Conservation (phyloP, 192 early-diverging fungal genomes). For the Haplosporangium gracile region DNA sequence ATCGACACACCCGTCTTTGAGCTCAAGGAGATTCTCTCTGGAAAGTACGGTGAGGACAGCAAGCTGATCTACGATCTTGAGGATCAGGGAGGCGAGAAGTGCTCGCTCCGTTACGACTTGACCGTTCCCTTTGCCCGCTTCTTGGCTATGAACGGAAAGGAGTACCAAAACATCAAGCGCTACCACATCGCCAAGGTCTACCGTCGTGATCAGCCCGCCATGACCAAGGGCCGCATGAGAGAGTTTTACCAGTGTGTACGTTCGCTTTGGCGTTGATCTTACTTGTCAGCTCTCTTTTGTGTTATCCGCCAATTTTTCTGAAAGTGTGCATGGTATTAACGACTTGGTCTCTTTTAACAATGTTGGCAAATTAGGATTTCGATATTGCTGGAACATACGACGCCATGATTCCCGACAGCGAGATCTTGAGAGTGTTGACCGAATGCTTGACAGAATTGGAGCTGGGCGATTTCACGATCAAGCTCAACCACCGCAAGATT, state of each 20-base stretch:
- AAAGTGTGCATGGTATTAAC: no score
- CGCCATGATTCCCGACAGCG: slow-evolving; percentile 97
- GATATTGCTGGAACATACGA: slow-evolving; percentile 97
- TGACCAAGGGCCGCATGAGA: slow-evolving; percentile 98
- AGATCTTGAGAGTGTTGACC: slow-evolving; percentile 83
- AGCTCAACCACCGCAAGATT: slow-evolving; percentile 98
- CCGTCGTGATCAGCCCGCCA: slow-evolving; percentile 96
- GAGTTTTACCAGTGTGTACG: slow-evolving; percentile 98
- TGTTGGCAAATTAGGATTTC: slow-evolving; percentile 76
- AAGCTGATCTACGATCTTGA: slow-evolving; percentile 98
- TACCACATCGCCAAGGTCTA: slow-evolving; percentile 99
- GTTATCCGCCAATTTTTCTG: no score
- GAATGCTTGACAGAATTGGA: slow-evolving; percentile 88
- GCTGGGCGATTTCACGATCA: slow-evolving; percentile 91
- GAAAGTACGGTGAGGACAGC: slow-evolving; percentile 99
- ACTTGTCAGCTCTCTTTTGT: no score
- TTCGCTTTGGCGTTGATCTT: slow-evolving; percentile 7
- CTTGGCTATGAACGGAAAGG: slow-evolving; percentile 90
- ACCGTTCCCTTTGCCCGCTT: slow-evolving; percentile 98
- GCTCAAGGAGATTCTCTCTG: slow-evolving; percentile 94
- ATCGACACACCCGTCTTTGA: slow-evolving; percentile 99
- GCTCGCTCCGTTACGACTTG: slow-evolving; percentile 96
- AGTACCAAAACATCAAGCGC: slow-evolving; percentile 90
- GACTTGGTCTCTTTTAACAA: no score
- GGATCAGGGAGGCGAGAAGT: slow-evolving; percentile 97